Percentiles rank a stretch among this genome's conserved stretches.
Conservation (phyloP, 768 basidiomycete species). For the Hydnomerulius pinastri region DNA sequence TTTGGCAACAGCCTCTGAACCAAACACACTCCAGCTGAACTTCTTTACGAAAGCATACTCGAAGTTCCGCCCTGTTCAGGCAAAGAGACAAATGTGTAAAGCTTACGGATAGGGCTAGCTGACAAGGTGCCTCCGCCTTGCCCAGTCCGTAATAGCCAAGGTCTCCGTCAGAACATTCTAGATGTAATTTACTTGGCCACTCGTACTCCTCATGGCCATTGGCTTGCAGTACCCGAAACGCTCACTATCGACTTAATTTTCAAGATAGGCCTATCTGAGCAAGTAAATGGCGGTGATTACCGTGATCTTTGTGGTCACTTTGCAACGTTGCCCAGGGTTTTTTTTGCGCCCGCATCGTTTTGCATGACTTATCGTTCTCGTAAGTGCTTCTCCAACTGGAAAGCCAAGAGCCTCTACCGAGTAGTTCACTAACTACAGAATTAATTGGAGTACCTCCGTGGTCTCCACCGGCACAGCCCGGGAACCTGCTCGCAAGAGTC, state of each 20-base stretch:
- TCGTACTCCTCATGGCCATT: background rate
- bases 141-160: constrained; percentile 1
- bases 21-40: background rate
- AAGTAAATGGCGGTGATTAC: background rate
- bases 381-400: background rate
- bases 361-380: constrained; percentile 1
- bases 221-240: background rate
- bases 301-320: background rate
- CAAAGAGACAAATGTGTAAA: background rate
- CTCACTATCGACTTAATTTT: background rate
- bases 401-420: constrained; percentile 4
- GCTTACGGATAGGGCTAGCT: background rate
- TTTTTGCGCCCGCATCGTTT: background rate
- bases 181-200: constrained; percentile 1
- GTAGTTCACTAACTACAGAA: background rate
- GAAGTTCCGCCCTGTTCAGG: too few species aligned
- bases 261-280: background rate
- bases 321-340: background rate
- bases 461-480: constrained; percentile 6
- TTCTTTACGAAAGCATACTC: background rate
- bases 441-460: background rate
- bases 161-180: background rate
- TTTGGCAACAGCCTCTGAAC: constrained; percentile 4
- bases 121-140: background rate
- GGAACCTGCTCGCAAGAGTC: background rate